phyloP scores from a whole-genome alignment of 2,329 filamentous ascomycete genomes.

The Talaromyces piceae region DNA sequence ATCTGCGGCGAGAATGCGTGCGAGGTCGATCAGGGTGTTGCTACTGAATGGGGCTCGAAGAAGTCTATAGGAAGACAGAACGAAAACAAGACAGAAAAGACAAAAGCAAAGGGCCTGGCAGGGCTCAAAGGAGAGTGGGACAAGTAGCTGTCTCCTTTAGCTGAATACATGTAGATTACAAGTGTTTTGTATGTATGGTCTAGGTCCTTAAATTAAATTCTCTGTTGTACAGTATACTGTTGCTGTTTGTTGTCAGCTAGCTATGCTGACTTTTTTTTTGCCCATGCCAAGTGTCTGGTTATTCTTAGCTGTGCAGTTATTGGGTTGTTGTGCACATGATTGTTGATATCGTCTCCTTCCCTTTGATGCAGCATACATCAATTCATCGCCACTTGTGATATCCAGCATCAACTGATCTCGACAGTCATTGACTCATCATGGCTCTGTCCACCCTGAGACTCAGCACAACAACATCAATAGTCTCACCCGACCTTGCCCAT shows the following conservation, averaged over 20 bases:
- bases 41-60: constrained; percentile 20
- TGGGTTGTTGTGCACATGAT: background rate
- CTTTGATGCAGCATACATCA: background rate
- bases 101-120: constrained; percentile 25
- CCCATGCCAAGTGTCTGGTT: too few species aligned
- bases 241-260: background rate
- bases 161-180: too few species aligned
- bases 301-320: too few species aligned
- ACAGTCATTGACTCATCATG: background rate
- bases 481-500: background rate
- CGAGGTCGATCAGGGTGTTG: constrained; percentile 28
- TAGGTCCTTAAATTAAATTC: too few species aligned
- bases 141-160: too few species aligned
- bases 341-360: background rate
- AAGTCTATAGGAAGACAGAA: constrained; percentile 5
- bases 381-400: background rate
- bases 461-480: background rate
- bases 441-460: background rate
- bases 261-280: too few species aligned
- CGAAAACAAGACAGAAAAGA: constrained; percentile 1
- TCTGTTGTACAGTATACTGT: background rate
- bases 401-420: background rate
- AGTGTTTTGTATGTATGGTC: too few species aligned
- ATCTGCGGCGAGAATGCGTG: constrained; percentile 35
- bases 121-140: constrained; percentile 31